Percentiles rank a stretch among this genome's conserved stretches.
Evolutionary conservation across 2,329 filamentous ascomycete species (phyloP).

Genomic region (Ophiobolus disseminans): DNA sequence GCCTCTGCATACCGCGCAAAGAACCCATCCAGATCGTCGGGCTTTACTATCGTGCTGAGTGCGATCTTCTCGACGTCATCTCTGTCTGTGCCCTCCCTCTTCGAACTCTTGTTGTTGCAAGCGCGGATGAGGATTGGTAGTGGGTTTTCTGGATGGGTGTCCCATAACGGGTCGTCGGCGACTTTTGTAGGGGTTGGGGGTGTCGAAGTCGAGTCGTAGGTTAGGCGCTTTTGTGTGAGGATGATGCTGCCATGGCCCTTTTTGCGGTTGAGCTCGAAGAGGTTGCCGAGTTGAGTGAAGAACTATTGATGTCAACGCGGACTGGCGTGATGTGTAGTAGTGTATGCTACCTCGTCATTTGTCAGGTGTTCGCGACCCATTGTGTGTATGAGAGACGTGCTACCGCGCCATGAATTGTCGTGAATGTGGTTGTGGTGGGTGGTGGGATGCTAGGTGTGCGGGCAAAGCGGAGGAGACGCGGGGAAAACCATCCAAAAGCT

Average conservation of each 20-base stretch:
- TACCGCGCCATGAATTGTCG: conserved; percentile 31
- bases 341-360: conserved; percentile 64
- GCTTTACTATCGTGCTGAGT: conserved; percentile 81
- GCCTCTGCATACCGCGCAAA: conserved; percentile 86
- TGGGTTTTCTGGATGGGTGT: conserved; percentile 65
- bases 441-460: conserved; percentile 27
- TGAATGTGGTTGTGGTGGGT: conserved; percentile 18
- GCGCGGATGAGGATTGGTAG: conserved; percentile 82
- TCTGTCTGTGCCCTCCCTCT: conserved; percentile 51
- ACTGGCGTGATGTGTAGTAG: conserved; percentile 3
- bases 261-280: conserved; percentile 71
- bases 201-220: conserved; percentile 52
- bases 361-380: conserved; percentile 62
- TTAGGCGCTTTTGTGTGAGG: conserved; percentile 75
- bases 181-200: conserved; percentile 46
- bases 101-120: conserved; percentile 73
- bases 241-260: conserved; percentile 77
- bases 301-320: conserved; percentile 61
- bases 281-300: conserved; percentile 71
- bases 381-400: conserved; percentile 27
- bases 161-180: conserved; percentile 63
- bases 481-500: conserved; percentile 28
- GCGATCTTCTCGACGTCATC: conserved; percentile 69
- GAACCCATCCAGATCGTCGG: conserved; percentile 78
- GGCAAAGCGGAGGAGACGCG: conserved; percentile 30